phyloP scores from a whole-genome alignment of 2,329 filamentous ascomycete species.

The Cladosporium sp. region DNA sequence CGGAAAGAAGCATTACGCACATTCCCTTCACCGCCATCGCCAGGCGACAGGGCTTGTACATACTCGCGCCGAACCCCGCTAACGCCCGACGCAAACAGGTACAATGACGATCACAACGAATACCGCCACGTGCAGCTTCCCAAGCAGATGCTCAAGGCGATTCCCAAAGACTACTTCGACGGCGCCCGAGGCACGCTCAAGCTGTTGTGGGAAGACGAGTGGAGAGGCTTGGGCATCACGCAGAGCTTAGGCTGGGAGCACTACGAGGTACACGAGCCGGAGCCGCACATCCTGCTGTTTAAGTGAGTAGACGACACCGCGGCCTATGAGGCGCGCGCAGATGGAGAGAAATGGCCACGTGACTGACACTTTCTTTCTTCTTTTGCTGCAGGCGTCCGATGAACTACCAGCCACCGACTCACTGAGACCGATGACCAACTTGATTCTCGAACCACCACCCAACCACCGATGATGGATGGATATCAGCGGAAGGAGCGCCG shows the following conservation, averaged over 20 bases:
- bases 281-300: conserved; percentile 96
- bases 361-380: neutral
- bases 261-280: conserved; percentile 97
- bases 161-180: conserved; percentile 93
- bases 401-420: conserved; percentile 67
- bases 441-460: neutral
- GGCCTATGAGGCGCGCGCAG: neutral
- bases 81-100: conserved; percentile 49
- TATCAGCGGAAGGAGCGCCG: neutral
- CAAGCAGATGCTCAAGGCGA: conserved; percentile 96
- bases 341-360: neutral
- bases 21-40: neutral
- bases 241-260: conserved; percentile 99
- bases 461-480: neutral
- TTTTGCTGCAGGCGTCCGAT: conserved; percentile 38
- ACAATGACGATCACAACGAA: conserved; percentile 87
- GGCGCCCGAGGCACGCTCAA: conserved; percentile 85
- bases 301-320: conserved; percentile 62
- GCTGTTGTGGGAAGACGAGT: conserved; percentile 96
- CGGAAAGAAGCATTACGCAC: neutral
- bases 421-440: neutral
- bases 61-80: neutral
- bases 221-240: conserved; percentile 93
- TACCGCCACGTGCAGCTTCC: conserved; percentile 97
- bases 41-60: neutral